Conservation (phyloP, 495 filamentous ascomycete species). For the Hypoxylon subgilvum region DNA sequence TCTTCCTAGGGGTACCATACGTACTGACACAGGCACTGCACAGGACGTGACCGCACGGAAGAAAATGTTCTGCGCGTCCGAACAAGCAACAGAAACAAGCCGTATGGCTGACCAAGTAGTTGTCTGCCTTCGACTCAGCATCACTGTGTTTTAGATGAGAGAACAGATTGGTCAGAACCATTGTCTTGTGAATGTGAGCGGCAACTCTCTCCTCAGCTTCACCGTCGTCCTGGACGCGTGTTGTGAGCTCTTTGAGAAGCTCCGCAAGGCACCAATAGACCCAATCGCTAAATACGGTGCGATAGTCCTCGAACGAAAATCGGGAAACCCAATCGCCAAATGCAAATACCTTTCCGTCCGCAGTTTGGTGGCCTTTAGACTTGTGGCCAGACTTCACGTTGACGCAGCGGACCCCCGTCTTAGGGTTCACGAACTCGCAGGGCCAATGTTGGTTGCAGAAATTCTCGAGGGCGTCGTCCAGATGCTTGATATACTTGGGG, state of each 20-base stretch:
- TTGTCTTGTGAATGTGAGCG: no score
- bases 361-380: conserved; percentile 56
- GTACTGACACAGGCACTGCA: conserved; percentile 54
- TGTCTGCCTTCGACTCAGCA: no score
- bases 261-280: no score
- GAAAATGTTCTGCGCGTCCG: conserved; percentile 56
- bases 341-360: conserved; percentile 49
- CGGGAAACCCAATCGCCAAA: conserved; percentile 13
- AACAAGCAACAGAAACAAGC: conserved; percentile 62
- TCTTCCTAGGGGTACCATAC: conserved; percentile 38
- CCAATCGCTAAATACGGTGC: no score
- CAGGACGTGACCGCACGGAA: conserved; percentile 65
- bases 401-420: conserved; percentile 41
- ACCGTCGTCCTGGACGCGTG: no score
- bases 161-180: no score
- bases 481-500: conserved; percentile 18
- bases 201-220: no score
- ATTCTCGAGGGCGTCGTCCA: conserved; percentile 48
- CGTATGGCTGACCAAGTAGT: no score
- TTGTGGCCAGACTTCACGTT: conserved; percentile 47
- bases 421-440: conserved; percentile 45
- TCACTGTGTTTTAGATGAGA: no score
- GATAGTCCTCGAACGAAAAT: no score
- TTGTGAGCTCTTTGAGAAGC: no score
- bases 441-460: conserved; percentile 53